Percentiles rank a stretch among this genome's conserved stretches.
These are phyloP conservation scores for Tricholoma sp. DNA, from an alignment of 768 basidiomycete genomes.

Conservation along the genomic window DNA sequence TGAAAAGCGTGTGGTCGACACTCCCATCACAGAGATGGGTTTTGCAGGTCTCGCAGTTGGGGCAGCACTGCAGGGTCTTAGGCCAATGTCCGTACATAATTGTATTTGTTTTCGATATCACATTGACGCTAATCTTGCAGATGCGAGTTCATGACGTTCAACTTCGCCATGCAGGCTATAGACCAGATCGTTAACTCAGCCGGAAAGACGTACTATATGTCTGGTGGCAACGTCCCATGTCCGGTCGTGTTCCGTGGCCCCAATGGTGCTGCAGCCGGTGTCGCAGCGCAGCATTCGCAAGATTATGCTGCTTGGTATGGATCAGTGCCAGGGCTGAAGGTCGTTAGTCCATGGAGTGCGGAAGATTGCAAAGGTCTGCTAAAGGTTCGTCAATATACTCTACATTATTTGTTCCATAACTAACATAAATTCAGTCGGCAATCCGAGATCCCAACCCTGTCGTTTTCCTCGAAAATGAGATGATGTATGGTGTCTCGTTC, in stretches of 20 bases:
- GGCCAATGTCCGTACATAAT: conserved; percentile 67
- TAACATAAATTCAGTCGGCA: conserved; percentile 54
- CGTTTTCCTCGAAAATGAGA: conserved; percentile 99
- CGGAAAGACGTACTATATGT: conserved; percentile 99
- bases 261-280: conserved; percentile 97
- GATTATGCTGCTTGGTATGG: conserved; percentile 97
- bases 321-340: conserved; percentile 92
- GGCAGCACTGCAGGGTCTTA: conserved; percentile 88
- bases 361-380: conserved; percentile 98
- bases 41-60: conserved; percentile 97
- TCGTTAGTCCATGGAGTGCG: conserved; percentile 96
- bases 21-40: conserved; percentile 97
- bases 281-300: conserved; percentile 95
- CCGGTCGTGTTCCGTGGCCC: conserved; percentile 99
- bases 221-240: conserved; percentile 97
- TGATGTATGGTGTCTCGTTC: conserved; percentile 97
- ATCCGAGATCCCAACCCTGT: conserved; percentile 99
- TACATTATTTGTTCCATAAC: background rate
- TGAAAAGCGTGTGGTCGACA: conserved; percentile 97
- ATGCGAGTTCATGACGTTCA: conserved; percentile 99
- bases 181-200: conserved; percentile 99
- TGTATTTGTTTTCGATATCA: conserved; percentile 6
- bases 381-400: conserved; percentile 52
- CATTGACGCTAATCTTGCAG: conserved; percentile 30
- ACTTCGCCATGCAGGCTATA: conserved; percentile 99